A percentile compares a stretch with the other conserved stretches of the same genome.
Conservation (phyloP, 331 rosid genomes). For the Quercus tomentella region DNA sequence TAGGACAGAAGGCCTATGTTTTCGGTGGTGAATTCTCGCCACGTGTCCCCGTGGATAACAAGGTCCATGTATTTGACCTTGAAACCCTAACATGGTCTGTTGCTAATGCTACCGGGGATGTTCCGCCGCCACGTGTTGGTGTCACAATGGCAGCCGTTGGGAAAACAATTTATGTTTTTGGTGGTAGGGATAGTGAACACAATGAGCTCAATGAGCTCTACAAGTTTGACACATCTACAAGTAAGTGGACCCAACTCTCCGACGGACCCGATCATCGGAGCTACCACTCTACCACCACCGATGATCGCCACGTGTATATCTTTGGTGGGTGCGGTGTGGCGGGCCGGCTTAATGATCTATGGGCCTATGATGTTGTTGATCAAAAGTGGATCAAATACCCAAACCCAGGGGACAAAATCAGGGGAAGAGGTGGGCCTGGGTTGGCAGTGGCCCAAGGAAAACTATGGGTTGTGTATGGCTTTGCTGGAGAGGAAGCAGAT, state of each 20-base stretch:
- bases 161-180: conserved; percentile 73
- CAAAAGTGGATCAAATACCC: conserved; percentile 64
- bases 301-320: conserved; percentile 43
- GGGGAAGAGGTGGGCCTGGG: conserved; percentile 92
- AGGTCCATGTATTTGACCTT: conserved; percentile 60
- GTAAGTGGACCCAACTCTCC: conserved; percentile 70
- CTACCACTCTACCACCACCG: conserved; percentile 66
- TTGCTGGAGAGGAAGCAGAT: conserved; percentile 62
- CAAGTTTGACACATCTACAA: conserved; percentile 61
- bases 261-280: conserved; percentile 67
- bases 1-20: conserved; percentile 67
- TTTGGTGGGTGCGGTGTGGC: conserved; percentile 79
- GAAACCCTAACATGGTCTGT: conserved; percentile 64
- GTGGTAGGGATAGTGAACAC: conserved; percentile 79
- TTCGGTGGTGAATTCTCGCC: conserved; percentile 87
- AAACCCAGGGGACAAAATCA: conserved; percentile 39
- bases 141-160: conserved; percentile 66
- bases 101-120: conserved; percentile 40
- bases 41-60: conserved; percentile 85
- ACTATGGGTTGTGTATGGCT: conserved; percentile 91
- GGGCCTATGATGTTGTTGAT: conserved; percentile 71
- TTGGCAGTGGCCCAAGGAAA: conserved; percentile 52
- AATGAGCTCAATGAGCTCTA: conserved; percentile 73
- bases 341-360: conserved; percentile 84
- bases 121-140: conserved; percentile 89